A percentile compares a stretch with the other conserved stretches of the same genome.
Conservation (phyloP, 768 basidiomycete genomes). For the Termitomyces sp. region DNA sequence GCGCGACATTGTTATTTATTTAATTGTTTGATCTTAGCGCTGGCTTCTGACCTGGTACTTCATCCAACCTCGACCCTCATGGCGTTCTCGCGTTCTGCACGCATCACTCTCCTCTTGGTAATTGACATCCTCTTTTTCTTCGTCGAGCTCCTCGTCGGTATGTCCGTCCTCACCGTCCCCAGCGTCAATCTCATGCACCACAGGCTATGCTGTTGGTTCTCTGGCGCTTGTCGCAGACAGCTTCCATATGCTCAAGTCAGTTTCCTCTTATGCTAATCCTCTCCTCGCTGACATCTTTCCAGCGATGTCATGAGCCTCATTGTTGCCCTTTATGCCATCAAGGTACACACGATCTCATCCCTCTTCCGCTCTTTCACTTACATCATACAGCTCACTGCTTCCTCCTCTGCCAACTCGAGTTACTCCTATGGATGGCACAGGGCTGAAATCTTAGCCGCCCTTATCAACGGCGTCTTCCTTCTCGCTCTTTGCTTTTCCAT, state of each 20-base stretch:
- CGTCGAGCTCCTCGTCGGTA: slow-evolving; percentile 79
- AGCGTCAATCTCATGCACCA: slow-evolving; percentile 13
- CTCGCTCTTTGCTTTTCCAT: slow-evolving; percentile 97
- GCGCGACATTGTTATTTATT: not conserved
- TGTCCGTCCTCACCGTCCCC: slow-evolving; percentile 15
- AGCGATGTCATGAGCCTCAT: slow-evolving; percentile 97
- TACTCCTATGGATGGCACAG: slow-evolving; percentile 99
- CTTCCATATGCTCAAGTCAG: slow-evolving; percentile 98
- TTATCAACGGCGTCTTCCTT: slow-evolving; percentile 96
- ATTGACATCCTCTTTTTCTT: slow-evolving; percentile 89
- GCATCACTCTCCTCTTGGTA: slow-evolving; percentile 71
- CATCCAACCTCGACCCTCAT: slow-evolving; percentile 17
- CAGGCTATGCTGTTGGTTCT: slow-evolving; percentile 94
- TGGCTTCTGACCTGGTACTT: not conserved
- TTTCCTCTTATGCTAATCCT: slow-evolving; percentile 8
- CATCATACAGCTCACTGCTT: slow-evolving; percentile 55
- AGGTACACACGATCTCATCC: slow-evolving; percentile 34
- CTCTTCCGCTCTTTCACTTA: slow-evolving; percentile 5
- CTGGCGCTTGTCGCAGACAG: slow-evolving; percentile 94
- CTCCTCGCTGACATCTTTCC: slow-evolving; percentile 13
- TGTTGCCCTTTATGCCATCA: slow-evolving; percentile 95
- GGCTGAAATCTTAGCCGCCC: slow-evolving; percentile 92
- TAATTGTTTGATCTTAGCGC: not conserved
- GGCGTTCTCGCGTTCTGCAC: slow-evolving; percentile 61
- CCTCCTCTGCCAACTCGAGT: slow-evolving; percentile 56